A percentile compares a stretch with the other conserved stretches of the same genome.
Evolutionary conservation across 345 rosid species (phyloP).

Genomic region (Sisymbrium altissimum): DNA sequence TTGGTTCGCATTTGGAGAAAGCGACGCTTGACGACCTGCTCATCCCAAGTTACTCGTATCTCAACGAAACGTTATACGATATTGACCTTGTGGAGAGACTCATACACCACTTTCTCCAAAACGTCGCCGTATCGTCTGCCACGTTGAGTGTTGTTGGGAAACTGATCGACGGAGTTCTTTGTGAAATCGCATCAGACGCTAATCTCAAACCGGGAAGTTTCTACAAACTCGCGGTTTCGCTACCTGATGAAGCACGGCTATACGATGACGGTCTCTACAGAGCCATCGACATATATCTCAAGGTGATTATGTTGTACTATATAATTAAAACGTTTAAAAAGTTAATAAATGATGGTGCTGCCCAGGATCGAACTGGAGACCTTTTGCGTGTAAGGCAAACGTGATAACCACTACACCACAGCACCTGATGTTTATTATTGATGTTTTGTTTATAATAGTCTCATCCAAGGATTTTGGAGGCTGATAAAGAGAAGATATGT

Average conservation of each 20-base stretch:
- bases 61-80: constrained; percentile 81
- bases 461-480: constrained; percentile 71
- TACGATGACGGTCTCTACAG: constrained; percentile 86
- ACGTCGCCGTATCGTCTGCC: constrained; percentile 36
- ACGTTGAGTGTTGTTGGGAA: constrained; percentile 67
- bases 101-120: constrained; percentile 47
- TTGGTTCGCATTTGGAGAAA: constrained; percentile 67
- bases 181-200: constrained; percentile 80
- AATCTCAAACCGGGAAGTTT: constrained; percentile 73
- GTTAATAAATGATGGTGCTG: background rate
- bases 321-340: background rate
- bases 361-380: constrained; percentile 32
- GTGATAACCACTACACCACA: constrained; percentile 35
- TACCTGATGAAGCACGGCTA: constrained; percentile 66
- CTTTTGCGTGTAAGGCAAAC: constrained; percentile 36
- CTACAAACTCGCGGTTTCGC: constrained; percentile 49
- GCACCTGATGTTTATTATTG: background rate
- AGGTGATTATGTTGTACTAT: constrained; percentile 46
- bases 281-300: constrained; percentile 78
- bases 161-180: constrained; percentile 73
- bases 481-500: constrained; percentile 68
- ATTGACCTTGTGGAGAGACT: constrained; percentile 82
- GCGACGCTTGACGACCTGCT: constrained; percentile 80
- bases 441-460: constrained; percentile 31
- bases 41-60: constrained; percentile 89